Evolutionary conservation across 805 yeast genomes (phyloP).

Genomic region (Teunomyces tritomae): DNA sequence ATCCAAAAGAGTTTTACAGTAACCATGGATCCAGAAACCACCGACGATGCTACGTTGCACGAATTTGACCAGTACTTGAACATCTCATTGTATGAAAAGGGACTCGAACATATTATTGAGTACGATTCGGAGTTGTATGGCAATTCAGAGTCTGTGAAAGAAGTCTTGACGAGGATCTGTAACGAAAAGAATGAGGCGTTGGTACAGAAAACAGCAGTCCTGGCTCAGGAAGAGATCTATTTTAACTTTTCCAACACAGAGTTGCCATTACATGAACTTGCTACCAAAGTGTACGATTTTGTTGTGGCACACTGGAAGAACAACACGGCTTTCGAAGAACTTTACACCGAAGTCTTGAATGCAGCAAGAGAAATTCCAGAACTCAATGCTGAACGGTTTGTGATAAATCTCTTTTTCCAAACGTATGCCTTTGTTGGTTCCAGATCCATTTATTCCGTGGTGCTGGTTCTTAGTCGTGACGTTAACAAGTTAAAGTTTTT

Average conservation of each 20-base stretch:
- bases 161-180: conserved; percentile 23
- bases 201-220: conserved; percentile 16
- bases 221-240: conserved; percentile 39
- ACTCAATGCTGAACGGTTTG: conserved; percentile 30
- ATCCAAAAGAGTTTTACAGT: conserved; percentile 62
- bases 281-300: conserved; percentile 41
- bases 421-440: conserved; percentile 80
- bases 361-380: conserved; percentile 15
- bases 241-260: conserved; percentile 34
- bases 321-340: conserved; percentile 33
- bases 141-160: conserved; percentile 23
- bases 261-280: conserved; percentile 35
- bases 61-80: conserved; percentile 41
- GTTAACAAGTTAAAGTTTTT: conserved; percentile 37
- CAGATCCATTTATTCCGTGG: conserved; percentile 66
- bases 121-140: conserved; percentile 39
- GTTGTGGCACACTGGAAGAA: conserved; percentile 40
- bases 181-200: conserved; percentile 22
- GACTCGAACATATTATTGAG: conserved; percentile 23
- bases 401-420: conserved; percentile 64
- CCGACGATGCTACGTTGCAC: conserved; percentile 30
- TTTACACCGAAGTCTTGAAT: conserved; percentile 29
- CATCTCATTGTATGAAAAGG: conserved; percentile 30
- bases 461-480: conserved; percentile 40
- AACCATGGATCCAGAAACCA: conserved; percentile 23